These are phyloP conservation scores for Globisporangium polare DNA, from an alignment of 352 stramenopile species.

Conservation along the genomic window DNA sequence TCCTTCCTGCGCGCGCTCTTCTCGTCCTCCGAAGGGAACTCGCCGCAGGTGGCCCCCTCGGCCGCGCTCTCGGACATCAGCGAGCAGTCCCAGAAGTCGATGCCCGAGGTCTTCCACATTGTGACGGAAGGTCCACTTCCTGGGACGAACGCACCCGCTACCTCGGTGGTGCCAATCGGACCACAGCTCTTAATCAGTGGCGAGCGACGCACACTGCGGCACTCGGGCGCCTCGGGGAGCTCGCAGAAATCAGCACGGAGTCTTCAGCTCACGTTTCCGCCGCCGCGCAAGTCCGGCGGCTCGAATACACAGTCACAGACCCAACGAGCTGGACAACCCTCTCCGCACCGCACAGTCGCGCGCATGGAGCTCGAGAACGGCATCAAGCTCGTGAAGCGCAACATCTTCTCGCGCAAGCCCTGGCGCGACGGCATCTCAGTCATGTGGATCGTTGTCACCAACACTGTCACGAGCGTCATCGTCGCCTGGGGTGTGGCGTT, in stretches of 20 bases:
- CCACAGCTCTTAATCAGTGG: not conserved
- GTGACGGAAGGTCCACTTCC: not conserved
- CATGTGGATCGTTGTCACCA: conserved; percentile 31
- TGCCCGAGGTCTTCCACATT: not conserved
- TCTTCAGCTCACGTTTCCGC: not conserved
- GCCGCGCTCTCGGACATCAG: conserved; percentile 6
- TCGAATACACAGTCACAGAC: not conserved
- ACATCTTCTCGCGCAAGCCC: conserved; percentile 23
- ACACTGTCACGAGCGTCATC: conserved; percentile 21
- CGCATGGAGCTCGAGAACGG: conserved; percentile 24
- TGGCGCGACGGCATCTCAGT: conserved; percentile 27
- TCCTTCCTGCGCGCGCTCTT: conserved; percentile 3
- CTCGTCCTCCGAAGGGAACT: not conserved
- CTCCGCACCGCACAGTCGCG: conserved; percentile 2
- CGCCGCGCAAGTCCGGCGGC: not conserved
- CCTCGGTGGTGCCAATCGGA: not conserved
- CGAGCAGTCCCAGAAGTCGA: conserved; percentile 9
- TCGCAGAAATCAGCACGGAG: not conserved
- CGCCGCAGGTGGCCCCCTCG: not conserved
- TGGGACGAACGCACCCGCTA: not conserved
- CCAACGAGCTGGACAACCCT: not conserved
- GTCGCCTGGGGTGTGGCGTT: conserved; percentile 18
- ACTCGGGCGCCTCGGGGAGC: not conserved
- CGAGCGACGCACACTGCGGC: not conserved
- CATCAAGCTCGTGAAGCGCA: conserved; percentile 26